A percentile compares a stretch with the other conserved stretches of the same genome.
Conservation (phyloP, 345 rosid genomes). For the Syzygium aqueum region DNA sequence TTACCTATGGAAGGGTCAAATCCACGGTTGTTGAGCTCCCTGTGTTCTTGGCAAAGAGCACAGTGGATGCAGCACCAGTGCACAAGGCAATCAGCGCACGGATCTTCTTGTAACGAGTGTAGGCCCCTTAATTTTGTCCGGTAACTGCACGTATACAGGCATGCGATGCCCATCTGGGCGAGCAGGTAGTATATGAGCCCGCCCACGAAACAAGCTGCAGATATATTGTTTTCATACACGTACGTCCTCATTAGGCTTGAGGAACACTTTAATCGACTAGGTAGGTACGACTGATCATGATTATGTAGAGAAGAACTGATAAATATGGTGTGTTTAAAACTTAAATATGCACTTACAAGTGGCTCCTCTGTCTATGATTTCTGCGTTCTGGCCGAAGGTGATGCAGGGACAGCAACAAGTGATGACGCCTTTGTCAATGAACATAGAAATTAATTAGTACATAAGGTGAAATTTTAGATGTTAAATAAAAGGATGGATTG, state of each 20-base stretch:
- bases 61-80: neutral
- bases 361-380: neutral
- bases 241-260: neutral
- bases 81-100: neutral
- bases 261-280: neutral
- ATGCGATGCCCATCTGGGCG: neutral
- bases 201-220: neutral
- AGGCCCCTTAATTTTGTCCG: neutral
- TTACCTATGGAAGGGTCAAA: constrained; percentile 2
- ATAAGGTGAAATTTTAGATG: neutral
- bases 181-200: neutral
- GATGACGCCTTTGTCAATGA: neutral
- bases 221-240: neutral
- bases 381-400: constrained; percentile 1
- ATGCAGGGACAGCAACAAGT: constrained; percentile 6
- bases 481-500: neutral
- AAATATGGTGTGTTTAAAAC: neutral
- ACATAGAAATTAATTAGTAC: too few relatives aligned
- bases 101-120: neutral
- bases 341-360: neutral
- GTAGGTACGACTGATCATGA: neutral
- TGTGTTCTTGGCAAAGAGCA: constrained; percentile 6
- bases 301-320: neutral
- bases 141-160: neutral
- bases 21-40: constrained; percentile 3